Base-by-base conservation (phyloP, 1,284 basidiomycete genomes). In the Testicularia cyperi region DNA sequence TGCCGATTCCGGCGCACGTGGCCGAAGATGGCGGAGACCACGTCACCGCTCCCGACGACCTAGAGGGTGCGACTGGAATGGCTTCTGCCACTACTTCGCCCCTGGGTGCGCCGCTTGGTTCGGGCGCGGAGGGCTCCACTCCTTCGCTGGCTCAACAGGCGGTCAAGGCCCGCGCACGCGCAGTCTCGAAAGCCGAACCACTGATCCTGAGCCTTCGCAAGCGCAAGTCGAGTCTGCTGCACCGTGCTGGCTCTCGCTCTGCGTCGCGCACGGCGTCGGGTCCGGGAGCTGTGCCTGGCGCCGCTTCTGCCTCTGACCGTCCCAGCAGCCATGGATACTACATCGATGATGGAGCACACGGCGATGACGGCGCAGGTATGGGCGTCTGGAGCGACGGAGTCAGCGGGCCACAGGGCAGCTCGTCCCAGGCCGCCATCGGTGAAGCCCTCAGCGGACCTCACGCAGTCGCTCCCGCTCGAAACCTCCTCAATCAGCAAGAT, bases 131-230 rank as follows among this genome's bases (percentile, higher is more conserved):
- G 31, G 7, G 27, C 14, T 9, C 4, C 13, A n/a, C 16, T 1
- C 16, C 29, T 3, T 27, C 22, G 10, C 20, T 18, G 16, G 40
- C 35, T 3, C 19, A 26, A 8, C 18, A 35, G 13, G 51, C 44
- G 10, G 49, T 45, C 5, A 25, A 44, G 14, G 47, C 30, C 15
- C 31, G 52, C 0, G 44, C 47, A 6, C 32, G 43, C 2, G 44
- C 62, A 9, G n/a, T 47, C 16, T 37, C 27, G 19, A 54, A 58
- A 34, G 44, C 47, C 3, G 63, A 65, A 33, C 62, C 65, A 5
- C 46, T 68, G 1, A 60, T 68, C 9, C 30, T 68, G 7, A 63
- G 57, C n/a, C 26, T 68, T 2, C 18, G 66, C 8, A 61, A 55
- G 10, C 41, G 65, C 30, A 68, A 65, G 22, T 39, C 38, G 12